phyloP scores from a whole-genome alignment of 2,329 filamentous ascomycete species.

The Xylaria polymorpha region DNA sequence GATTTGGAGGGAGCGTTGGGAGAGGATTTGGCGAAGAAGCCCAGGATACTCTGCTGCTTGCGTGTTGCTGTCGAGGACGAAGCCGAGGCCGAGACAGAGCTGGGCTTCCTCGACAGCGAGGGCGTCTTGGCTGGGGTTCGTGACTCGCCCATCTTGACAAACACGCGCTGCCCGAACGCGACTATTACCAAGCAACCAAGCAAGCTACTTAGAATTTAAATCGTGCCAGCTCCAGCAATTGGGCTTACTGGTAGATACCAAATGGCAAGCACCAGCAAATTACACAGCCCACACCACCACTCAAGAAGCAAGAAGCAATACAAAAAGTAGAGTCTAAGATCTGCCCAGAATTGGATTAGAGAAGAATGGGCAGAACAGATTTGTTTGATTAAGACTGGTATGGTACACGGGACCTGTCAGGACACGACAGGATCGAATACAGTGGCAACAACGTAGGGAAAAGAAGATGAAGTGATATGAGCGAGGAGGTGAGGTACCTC shows the following conservation, averaged over 20 bases:
- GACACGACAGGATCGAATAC: not conserved
- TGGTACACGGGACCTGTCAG: slow-evolving; percentile 4
- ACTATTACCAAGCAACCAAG: too few species aligned
- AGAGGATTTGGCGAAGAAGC: slow-evolving; percentile 78
- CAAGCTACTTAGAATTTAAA: not conserved
- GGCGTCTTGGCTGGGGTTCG: slow-evolving; percentile 53
- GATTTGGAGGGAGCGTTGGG: slow-evolving; percentile 44
- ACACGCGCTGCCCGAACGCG: not conserved
- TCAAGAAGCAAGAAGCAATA: not conserved
- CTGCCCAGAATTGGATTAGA: not conserved
- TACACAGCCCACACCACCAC: not conserved
- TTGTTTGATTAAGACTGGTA: slow-evolving; percentile 2
- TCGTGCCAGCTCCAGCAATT: not conserved
- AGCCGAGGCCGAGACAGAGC: slow-evolving; percentile 57
- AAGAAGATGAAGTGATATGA: slow-evolving; percentile 10
- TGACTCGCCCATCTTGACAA: slow-evolving; percentile 46
- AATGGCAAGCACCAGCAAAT: slow-evolving; percentile 1
- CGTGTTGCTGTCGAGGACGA: slow-evolving; percentile 57
- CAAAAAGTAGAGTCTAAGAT: not conserved
- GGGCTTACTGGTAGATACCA: not conserved
- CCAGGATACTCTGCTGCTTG: slow-evolving; percentile 80
- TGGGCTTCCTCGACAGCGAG: slow-evolving; percentile 58
- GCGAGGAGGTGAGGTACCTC: not conserved
- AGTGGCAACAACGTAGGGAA: not conserved
- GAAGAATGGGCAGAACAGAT: not conserved